These are phyloP conservation scores for Sporodiniella umbellata DNA, from an alignment of 371 early-diverging fungal species.

Conservation along the genomic window DNA sequence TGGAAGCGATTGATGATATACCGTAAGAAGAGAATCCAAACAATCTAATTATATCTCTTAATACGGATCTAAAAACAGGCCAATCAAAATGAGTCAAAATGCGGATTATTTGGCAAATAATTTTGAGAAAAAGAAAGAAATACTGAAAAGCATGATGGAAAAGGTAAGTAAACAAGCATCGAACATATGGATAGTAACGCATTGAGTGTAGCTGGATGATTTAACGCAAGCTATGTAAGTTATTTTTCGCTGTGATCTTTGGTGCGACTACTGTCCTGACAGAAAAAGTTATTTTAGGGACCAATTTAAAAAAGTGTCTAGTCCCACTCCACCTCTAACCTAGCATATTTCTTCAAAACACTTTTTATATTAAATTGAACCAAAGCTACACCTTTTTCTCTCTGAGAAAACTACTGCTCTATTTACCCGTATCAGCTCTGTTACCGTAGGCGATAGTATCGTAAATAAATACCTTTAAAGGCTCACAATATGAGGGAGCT, in stretches of 20 bases:
- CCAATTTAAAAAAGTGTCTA: conserved; percentile 7
- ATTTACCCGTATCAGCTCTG: too few relatives aligned
- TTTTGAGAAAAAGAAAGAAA: conserved; percentile 16
- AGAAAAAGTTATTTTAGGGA: conserved; percentile 6
- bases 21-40: conserved; percentile 7
- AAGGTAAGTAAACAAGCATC: conserved; percentile 9
- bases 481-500: too few relatives aligned
- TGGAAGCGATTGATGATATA: conserved; percentile 15
- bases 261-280: not conserved
- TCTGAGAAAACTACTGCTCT: too few relatives aligned
- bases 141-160: conserved; percentile 20
- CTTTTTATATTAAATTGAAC: too few relatives aligned
- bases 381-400: too few relatives aligned
- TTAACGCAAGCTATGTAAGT: conserved; percentile 20
- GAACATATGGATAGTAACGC: not conserved
- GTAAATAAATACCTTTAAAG: too few relatives aligned
- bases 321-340: too few relatives aligned
- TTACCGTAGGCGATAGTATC: too few relatives aligned
- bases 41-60: not conserved
- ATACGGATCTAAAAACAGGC: too few relatives aligned
- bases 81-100: too few relatives aligned
- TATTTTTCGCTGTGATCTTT: not conserved
- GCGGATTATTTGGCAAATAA: conserved; percentile 1
- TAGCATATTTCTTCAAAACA: too few relatives aligned
- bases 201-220: conserved; percentile 14